Base-by-base conservation (phyloP, 106 monocot genomes). In the Dendrobium chrysotoxum region DNA sequence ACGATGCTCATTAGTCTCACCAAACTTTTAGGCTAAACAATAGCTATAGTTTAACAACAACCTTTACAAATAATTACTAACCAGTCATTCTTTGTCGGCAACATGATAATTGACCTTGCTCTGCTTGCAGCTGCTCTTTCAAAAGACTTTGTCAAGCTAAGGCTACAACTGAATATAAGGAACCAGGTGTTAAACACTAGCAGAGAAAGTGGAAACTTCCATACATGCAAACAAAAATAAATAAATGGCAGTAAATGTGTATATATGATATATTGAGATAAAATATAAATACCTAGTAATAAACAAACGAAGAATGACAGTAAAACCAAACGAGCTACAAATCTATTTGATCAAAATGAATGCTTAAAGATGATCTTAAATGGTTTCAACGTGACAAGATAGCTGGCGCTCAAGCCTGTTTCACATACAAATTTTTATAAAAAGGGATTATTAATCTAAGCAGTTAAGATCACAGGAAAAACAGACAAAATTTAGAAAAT, bases 111-210 rank as follows among this genome's bases (percentile, higher is more conserved):
- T 3, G 88, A 87, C 40, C 91, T 90, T 44, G 98, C 95, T 84
- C 82, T 99, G 75, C 88, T 85, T 82, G 95, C 98, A 45, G 98
- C 95, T 64, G 98, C 98, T 86, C 98, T 92, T 81, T 95, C 93
- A 84, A 99, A 99, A 57, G 98, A 93, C 80, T 88, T 95, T 86
- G 98, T 91, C 91, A 99, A 73, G 85, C 98, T 91, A 85, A 99
- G 92, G 78, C 92, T 99, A 78, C 95, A 92, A 81, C 98, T 99
- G 91, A 79, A 82, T 80, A 85, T 53, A 65, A 7, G 79, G 77
- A 79, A 86, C 50, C 71, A 65, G 41, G 17, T 40, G 16, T 77
- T 46, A 8, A 7, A 53, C 10, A 17, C 26, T 18, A 75, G 8
- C 13, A 84, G 64, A 76, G 42, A 42, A 67, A 66, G 47, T 38